phyloP scores from a whole-genome alignment of 225 moss, liverwort and hornwort species.

The Lunularia cruciata region DNA sequence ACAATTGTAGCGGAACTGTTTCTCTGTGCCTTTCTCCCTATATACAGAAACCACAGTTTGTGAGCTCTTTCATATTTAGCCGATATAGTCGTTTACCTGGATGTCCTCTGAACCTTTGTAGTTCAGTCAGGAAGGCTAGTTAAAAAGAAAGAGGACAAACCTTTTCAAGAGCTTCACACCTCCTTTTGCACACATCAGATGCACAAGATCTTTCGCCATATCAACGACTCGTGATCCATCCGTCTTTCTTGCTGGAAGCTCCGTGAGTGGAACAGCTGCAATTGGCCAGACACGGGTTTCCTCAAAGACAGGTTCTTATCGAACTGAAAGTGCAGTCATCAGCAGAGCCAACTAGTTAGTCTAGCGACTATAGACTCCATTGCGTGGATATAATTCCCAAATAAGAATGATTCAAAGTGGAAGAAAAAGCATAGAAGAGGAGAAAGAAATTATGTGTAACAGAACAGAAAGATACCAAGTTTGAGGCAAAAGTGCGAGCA shows the following conservation, averaged over 20 bases:
- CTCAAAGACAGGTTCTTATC: neutral
- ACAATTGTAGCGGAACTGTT: constrained; percentile 39
- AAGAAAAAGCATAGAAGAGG: too few species aligned
- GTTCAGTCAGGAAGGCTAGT: neutral
- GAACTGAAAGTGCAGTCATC: too few species aligned
- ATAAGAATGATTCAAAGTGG: too few species aligned
- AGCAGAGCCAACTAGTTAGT: too few species aligned
- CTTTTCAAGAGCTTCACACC: constrained; percentile 39
- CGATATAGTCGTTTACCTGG: neutral
- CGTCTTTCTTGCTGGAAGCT: constrained; percentile 32
- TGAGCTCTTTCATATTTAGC: too few species aligned
- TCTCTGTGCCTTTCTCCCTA: constrained; percentile 42
- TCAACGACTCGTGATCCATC: constrained; percentile 36
- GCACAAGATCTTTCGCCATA: constrained; percentile 33
- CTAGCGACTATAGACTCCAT: too few species aligned
- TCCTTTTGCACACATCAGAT: constrained; percentile 34
- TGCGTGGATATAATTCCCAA: too few species aligned
- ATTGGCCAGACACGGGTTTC: constrained; percentile 7
- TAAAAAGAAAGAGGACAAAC: constrained; percentile 2
- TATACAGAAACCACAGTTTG: too few species aligned
- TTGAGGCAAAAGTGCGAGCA: constrained; percentile 36
- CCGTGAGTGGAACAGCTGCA: constrained; percentile 34
- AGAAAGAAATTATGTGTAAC: too few species aligned
- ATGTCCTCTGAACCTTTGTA: neutral
- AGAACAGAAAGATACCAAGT: constrained; percentile 30